Evolutionary conservation across 345 rosid species (phyloP).

Genomic region (Gossypium stocksii): DNA sequence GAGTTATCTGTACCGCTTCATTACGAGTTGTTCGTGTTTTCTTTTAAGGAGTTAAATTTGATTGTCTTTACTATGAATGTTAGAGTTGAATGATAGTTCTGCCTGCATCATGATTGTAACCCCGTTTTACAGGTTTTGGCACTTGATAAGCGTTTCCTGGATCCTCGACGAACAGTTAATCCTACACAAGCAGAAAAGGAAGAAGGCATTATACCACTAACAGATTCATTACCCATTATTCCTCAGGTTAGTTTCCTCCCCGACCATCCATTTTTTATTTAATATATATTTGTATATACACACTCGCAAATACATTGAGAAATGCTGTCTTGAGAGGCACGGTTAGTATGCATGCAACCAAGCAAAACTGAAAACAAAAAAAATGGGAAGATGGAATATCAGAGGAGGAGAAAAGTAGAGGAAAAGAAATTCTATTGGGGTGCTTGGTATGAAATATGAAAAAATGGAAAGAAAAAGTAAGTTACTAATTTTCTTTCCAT

Average conservation of each 20-base stretch:
- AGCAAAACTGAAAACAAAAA: too few relatives aligned
- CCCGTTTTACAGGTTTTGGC: slow-evolving; percentile 55
- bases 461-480: too few relatives aligned
- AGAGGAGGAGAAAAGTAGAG: too few relatives aligned
- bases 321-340: background rate
- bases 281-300: background rate
- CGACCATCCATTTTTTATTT: background rate
- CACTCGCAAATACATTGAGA: background rate
- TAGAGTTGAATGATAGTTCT: background rate
- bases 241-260: slow-evolving; percentile 65
- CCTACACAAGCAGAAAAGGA: slow-evolving; percentile 98
- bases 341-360: background rate
- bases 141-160: slow-evolving; percentile 87
- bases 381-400: too few relatives aligned
- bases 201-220: slow-evolving; percentile 91
- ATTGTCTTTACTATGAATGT: background rate
- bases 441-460: too few relatives aligned
- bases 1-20: background rate
- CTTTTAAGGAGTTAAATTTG: background rate
- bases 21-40: background rate
- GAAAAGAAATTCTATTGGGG: too few relatives aligned
- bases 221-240: slow-evolving; percentile 83
- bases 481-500: too few relatives aligned
- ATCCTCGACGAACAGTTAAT: slow-evolving; percentile 86
- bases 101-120: background rate